phyloP scores from a whole-genome alignment of 768 basidiomycete genomes.

The Podaxis sp. region DNA sequence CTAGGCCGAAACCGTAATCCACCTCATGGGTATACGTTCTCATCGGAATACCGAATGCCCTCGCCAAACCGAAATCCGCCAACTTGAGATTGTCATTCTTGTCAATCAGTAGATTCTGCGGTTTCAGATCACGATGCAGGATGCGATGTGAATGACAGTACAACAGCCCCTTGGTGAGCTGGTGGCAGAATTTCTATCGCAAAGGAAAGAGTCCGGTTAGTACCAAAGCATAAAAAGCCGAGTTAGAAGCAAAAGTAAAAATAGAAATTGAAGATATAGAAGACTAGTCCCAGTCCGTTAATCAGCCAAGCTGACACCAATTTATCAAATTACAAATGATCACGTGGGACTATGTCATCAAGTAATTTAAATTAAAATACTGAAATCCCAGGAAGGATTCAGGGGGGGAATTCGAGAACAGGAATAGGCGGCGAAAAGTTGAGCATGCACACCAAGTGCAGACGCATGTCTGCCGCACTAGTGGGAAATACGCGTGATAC shows the following conservation, averaged over 20 bases:
- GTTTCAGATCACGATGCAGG: constrained; percentile 96
- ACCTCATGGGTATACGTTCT: constrained; percentile 99
- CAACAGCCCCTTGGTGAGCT: constrained; percentile 86
- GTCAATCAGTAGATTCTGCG: constrained; percentile 94
- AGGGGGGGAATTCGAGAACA: no score
- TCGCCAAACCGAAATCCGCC: constrained; percentile 93
- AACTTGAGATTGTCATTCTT: constrained; percentile 89
- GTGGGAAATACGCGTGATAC: neutral
- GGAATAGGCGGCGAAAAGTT: neutral
- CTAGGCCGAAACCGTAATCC: constrained; percentile 10
- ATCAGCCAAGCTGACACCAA: neutral
- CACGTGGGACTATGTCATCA: constrained; percentile 30
- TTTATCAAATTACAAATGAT: constrained; percentile 23
- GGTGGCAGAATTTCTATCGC: constrained; percentile 90
- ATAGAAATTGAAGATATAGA: neutral
- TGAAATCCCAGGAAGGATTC: no score
- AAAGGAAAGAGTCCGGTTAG: constrained; percentile 3
- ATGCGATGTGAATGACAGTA: constrained; percentile 96
- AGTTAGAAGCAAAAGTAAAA: constrained; percentile 3
- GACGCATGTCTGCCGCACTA: neutral
- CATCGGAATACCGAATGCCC: constrained; percentile 98
- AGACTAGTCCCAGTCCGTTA: neutral
- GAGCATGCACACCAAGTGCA: neutral
- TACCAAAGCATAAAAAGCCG: neutral
- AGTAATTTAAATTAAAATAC: neutral